These are phyloP conservation scores for Aspergillus haitiensis DNA, from an alignment of 495 filamentous ascomycete species.

Conservation along the genomic window DNA sequence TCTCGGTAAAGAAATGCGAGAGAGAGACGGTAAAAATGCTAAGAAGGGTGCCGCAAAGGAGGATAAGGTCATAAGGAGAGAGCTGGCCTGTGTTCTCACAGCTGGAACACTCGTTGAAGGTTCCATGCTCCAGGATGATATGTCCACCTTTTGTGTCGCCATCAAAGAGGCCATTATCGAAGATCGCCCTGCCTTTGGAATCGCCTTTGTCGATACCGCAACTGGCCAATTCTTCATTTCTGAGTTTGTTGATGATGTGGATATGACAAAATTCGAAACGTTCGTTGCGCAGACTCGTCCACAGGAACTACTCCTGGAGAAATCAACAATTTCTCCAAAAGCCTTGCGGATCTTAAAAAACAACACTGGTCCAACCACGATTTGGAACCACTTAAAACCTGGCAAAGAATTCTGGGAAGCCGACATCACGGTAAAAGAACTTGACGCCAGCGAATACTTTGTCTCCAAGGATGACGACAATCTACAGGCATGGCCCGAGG, in stretches of 20 bases:
- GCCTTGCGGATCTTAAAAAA: conserved; percentile 94
- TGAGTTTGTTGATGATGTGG: conserved; percentile 87
- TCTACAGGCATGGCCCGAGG: conserved; percentile 74
- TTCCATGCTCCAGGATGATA: conserved; percentile 96
- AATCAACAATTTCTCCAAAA: conserved; percentile 77
- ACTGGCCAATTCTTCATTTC: conserved; percentile 93
- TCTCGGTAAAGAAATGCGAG: conserved; percentile 96
- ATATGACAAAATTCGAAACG: conserved; percentile 97
- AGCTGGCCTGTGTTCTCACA: conserved; percentile 88
- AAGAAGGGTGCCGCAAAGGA: conserved; percentile 51
- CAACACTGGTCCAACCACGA: conserved; percentile 86
- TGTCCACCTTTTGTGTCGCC: conserved; percentile 93
- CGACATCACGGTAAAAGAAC: conserved; percentile 75
- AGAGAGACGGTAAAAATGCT: conserved; percentile 62
- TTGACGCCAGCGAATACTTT: conserved; percentile 83
- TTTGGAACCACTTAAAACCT: conserved; percentile 92
- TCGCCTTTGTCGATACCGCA: conserved; percentile 93
- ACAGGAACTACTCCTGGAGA: conserved; percentile 87
- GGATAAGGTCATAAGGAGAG: conserved; percentile 90
- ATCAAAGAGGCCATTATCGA: conserved; percentile 86
- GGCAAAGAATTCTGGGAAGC: conserved; percentile 91
- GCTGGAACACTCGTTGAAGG: conserved; percentile 91
- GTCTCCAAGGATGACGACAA: conserved; percentile 59
- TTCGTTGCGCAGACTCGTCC: conserved; percentile 92
- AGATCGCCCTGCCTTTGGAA: conserved; percentile 79